Base-by-base conservation (phyloP, 306 rosid genomes). In the Corylus heterophylla region DNA sequence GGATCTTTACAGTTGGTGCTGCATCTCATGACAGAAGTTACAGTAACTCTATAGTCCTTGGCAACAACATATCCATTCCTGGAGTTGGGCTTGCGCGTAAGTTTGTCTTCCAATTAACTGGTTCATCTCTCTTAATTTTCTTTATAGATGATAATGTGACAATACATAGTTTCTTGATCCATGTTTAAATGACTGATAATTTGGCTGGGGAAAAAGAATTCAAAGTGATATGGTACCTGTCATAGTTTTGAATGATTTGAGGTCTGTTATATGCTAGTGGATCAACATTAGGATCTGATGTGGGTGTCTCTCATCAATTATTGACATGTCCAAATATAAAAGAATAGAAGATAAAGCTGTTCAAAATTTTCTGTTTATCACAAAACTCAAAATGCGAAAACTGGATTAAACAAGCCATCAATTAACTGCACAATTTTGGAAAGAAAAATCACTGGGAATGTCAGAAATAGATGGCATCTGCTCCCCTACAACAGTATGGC, bases 61-160 rank as follows among this genome's bases (percentile, higher is more conserved):
- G 99, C 76, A 96, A 91, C 86, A 96, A 93, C 45, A 77, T 93
- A 59, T 90, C 94, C 27, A 69, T 93, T 73, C 75, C 87, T 4
- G 99, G 99, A 74, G 94, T 87, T 70, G 98, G 98, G 74, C 97
- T 96, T 80, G 99, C 99, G 27, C 82, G 99, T 96, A 91, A 87
- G 90, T 74, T 69, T 83, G 52, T 75, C 45, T 77, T 78, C 68
- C 55, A 64, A 13, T 71, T 47, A 56, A 61, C 52, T 68, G 61
- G 59, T 73, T 75, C 76, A 67, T 22, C 51, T 49, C 56, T 12
- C 51, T 12, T 45, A 17, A 39, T 12, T 18, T 18, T 29, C 42
- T 55, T 52, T 20, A 11, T 73, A 52, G 0, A 50, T n/a, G 16
- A 62, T 75, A 31, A 3, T 51, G 73, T 69, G 35, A 63, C 49